Evolutionary conservation across 73 alveolate genomes (phyloP).

Genomic region (Paramecium primaurelia): DNA sequence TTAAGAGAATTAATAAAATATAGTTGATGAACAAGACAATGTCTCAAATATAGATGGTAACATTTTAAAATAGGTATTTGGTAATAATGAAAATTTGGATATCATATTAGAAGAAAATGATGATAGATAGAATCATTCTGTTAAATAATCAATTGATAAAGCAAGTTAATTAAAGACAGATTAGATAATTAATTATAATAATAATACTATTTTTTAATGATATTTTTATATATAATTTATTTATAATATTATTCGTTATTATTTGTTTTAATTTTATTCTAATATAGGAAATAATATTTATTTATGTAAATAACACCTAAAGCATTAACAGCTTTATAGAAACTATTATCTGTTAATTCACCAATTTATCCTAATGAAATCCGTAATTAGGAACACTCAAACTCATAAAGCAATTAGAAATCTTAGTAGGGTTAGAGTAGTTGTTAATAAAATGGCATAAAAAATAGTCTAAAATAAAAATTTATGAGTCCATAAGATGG

Average conservation of each 20-base stretch:
- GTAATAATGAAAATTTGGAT: background rate
- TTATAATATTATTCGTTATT: background rate
- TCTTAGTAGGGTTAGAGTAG: background rate
- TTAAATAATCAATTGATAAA: background rate
- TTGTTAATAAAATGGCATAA: background rate
- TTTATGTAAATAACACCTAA: slow-evolving; percentile 8
- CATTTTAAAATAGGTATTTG: background rate
- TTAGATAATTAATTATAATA: no score
- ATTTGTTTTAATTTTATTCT: background rate
- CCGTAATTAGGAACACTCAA: background rate
- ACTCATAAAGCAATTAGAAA: background rate
- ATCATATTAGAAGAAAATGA: background rate
- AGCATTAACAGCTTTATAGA: slow-evolving; percentile 14
- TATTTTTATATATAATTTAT: background rate
- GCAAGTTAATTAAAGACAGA: background rate
- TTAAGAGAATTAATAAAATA: background rate
- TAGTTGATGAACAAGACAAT: background rate
- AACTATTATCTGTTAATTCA: background rate
- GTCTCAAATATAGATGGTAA: background rate
- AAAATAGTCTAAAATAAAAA: background rate
- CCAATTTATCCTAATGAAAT: background rate
- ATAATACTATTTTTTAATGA: background rate
- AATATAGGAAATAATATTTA: background rate
- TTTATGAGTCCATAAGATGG: background rate
- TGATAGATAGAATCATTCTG: background rate